phyloP scores from a whole-genome alignment of 768 basidiomycete species.

The Termitomyces sp. region DNA sequence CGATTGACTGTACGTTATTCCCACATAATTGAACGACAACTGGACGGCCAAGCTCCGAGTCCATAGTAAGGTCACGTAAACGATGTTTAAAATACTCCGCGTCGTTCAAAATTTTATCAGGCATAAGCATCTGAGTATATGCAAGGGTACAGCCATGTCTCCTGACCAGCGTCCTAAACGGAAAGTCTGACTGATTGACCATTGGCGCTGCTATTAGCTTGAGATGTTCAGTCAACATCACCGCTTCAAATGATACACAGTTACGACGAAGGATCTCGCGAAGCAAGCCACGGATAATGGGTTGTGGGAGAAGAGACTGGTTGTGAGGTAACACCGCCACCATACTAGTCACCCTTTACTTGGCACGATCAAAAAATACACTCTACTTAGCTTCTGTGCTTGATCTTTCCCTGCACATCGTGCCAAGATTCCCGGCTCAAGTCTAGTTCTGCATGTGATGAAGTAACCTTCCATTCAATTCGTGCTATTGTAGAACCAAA shows the following conservation, averaged over 20 bases:
- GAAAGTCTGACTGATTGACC: constrained; percentile 76
- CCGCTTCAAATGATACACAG: neutral
- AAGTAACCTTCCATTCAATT: neutral
- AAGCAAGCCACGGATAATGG: neutral
- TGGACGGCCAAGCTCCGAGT: constrained; percentile 29
- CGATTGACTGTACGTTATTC: constrained; percentile 56
- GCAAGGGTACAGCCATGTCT: constrained; percentile 59
- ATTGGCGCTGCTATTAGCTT: constrained; percentile 62
- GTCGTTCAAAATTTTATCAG: constrained; percentile 57
- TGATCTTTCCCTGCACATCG: neutral
- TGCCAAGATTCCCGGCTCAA: neutral
- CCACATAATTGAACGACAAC: constrained; percentile 74
- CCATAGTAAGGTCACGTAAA: constrained; percentile 44
- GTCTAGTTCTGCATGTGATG: too few relatives aligned
- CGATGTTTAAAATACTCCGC: constrained; percentile 60
- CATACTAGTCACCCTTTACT: neutral
- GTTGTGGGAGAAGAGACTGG: neutral
- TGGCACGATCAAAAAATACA: neutral
- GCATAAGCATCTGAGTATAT: constrained; percentile 75
- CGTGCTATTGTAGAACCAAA: neutral
- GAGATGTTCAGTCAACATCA: constrained; percentile 20
- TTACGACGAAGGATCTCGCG: neutral
- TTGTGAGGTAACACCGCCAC: neutral
- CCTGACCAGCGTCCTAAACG: constrained; percentile 60
- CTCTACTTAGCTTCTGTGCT: neutral